Evolutionary conservation across 2,329 filamentous ascomycete species (phyloP), one percentile per base, ranked within the genome.

Genomic region (Monosporascus sp.): DNA sequence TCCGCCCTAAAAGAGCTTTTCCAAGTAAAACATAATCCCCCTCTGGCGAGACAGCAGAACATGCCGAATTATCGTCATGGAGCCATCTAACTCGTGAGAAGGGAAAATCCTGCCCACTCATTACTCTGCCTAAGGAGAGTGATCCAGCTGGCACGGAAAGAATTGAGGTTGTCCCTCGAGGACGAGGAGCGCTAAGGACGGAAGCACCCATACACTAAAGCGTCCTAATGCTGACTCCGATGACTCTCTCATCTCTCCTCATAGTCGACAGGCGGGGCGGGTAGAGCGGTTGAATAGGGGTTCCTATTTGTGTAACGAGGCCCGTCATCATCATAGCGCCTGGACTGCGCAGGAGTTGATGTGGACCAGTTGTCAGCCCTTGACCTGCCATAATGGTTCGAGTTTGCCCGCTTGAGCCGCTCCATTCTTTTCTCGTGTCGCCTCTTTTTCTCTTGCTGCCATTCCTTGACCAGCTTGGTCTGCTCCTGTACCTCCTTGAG

Each of bases 401-500:
- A 56, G 50, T 68, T 66, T 41, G 60, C 59, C 51, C 55, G 55
- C 50, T 56, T 60, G 52, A 66, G 60, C 55, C 66, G 70, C 60
- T 78, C 69, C 27, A 75, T 53, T 41, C 80, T 74, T 59, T 60
- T 75, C 51, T 77, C 68, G 58, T 81, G 79, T 18, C 80, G 78
- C 49, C 68, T 68, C 31, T 67, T 67, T 62, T 74, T 81, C 64
- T 82, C 74, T 49, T 71, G 56, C 52, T 76, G 69, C 69, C 78
- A 83, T 55, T 76, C 70, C 51, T 66, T 72, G 62, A 75, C 69
- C 63, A 80, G 76, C 46, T 79, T 71, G 42, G 66, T 65, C 66
- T 76, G 62, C 56, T 82, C 75, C 52, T 74, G 75, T 53, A 73
- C 80, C 57, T 82, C 77, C 67, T 83, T 81, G 64, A 83, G 68